Base-by-base conservation (phyloP, 192 early-diverging fungal species). In the Linnemannia hyalina region DNA sequence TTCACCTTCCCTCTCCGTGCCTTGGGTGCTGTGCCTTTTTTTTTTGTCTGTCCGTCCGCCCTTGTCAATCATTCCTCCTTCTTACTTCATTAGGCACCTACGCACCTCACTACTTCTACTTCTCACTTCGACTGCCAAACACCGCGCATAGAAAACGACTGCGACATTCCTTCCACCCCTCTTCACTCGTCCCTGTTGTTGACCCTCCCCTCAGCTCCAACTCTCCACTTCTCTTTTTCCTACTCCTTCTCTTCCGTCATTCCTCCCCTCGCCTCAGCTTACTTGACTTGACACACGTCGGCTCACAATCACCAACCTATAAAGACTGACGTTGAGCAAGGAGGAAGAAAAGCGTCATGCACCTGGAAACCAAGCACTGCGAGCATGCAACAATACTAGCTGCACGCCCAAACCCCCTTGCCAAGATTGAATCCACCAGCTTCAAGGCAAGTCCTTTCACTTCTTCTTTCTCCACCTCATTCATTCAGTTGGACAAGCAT, bases 401-500 rank as follows among this genome's bases (percentile, higher is more conserved):
- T 26, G 52, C 69, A 6, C 74, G 83, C 0, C 75, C 83, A 20
- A 80, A 85, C 57, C 78, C 83, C 3, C 78, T 85, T 13, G 78
- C 83, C 22, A 85, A 85, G 74, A 85, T 85, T 70, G 83, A 85
- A 23, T 85, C 83, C 32, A 60, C 78, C 46, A 80, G 47, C 52
- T 85, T 85, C 63, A 85, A 85, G 83, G 83, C 78, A 85, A 80
- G 80, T 57, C 65, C 65, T 54, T 29, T 55, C 4, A 22, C 15
- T 55, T 74, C 47, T 47, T 13, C 26, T 40, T 55, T 16, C 73
- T 41, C 22, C 22, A 16, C 49, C 29, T 49, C 42, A 8, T 40
- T 41, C 18, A 70, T 70, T 42, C 23, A 22, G 20, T 41, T 41
- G 20, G 18, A 16, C 41, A 44, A 22, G 9, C 42, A 26, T 73